Evolutionary conservation across 495 filamentous ascomycete genomes (phyloP).

Genomic region (Aspergillus incahuasiensis): DNA sequence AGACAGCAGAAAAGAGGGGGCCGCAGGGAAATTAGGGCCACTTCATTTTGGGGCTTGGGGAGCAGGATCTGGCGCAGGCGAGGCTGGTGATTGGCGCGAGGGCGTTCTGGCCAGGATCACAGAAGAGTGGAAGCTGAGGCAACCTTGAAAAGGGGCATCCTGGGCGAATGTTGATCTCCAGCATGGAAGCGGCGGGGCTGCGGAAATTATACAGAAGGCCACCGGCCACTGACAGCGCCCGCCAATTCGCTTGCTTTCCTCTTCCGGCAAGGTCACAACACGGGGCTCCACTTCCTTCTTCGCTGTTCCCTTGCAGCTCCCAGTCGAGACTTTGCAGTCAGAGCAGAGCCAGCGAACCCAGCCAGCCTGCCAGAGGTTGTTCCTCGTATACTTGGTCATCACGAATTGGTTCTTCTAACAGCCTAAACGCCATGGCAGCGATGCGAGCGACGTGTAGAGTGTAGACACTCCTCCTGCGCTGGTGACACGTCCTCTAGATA

Average conservation of each 20-base stretch:
- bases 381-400: neutral
- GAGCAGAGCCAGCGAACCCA: neutral
- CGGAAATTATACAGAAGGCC: neutral
- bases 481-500: neutral
- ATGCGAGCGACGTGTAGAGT: neutral
- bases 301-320: neutral
- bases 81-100: constrained; percentile 14
- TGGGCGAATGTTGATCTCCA: neutral
- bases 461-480: neutral
- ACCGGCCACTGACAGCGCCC: neutral
- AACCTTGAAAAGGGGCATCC: neutral
- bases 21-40: constrained; percentile 13
- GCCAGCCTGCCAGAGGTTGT: neutral
- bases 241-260: neutral
- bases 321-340: neutral
- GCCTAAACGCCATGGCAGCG: neutral
- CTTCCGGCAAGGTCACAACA: constrained; percentile 1
- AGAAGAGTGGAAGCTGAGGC: neutral
- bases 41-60: constrained; percentile 8
- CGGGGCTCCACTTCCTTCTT: neutral
- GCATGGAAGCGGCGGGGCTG: neutral
- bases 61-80: neutral
- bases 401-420: neutral
- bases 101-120: constrained; percentile 9
- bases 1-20: constrained; percentile 30